Percentiles rank a stretch among this genome's conserved stretches.
phyloP scores from a whole-genome alignment of 75 land plant genomes.

The Pinus taeda region DNA sequence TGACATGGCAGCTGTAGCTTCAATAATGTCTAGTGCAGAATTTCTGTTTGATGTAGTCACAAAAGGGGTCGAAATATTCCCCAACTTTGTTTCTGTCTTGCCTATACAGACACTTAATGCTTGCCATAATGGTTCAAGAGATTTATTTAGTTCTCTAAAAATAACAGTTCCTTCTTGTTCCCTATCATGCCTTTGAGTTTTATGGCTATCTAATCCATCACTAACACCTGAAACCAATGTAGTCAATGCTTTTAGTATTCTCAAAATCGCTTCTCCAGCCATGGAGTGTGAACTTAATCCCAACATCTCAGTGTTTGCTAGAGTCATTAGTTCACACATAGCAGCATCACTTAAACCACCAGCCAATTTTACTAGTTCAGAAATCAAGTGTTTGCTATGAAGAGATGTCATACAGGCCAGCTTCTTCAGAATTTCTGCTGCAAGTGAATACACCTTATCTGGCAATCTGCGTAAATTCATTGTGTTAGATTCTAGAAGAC shows the following conservation, averaged over 20 bases:
- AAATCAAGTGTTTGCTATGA: constrained; percentile 31
- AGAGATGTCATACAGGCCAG: constrained; percentile 29
- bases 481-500: too few species aligned
- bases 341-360: constrained; percentile 32
- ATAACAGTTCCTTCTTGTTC: constrained; percentile 16
- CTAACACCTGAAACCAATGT: constrained; percentile 18
- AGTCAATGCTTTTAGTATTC: constrained; percentile 40
- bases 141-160: constrained; percentile 25
- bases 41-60: constrained; percentile 9
- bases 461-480: constrained; percentile 27
- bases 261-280: constrained; percentile 39
- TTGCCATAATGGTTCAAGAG: constrained; percentile 36
- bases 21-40: constrained; percentile 17
- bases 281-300: constrained; percentile 31
- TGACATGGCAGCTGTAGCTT: constrained; percentile 16
- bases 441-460: constrained; percentile 25
- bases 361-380: constrained; percentile 35
- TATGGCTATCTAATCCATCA: constrained; percentile 10
- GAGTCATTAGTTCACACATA: constrained; percentile 22
- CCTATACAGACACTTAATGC: constrained; percentile 34
- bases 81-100: constrained; percentile 29
- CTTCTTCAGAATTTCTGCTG: constrained; percentile 40
- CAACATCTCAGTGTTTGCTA: constrained; percentile 26
- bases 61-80: constrained; percentile 11
- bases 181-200: constrained; percentile 1